Evolutionary conservation across 169 alveolate species (phyloP), one percentile per base, ranked within the genome.

Genomic region (Cryptosporidium parvum): DNA sequence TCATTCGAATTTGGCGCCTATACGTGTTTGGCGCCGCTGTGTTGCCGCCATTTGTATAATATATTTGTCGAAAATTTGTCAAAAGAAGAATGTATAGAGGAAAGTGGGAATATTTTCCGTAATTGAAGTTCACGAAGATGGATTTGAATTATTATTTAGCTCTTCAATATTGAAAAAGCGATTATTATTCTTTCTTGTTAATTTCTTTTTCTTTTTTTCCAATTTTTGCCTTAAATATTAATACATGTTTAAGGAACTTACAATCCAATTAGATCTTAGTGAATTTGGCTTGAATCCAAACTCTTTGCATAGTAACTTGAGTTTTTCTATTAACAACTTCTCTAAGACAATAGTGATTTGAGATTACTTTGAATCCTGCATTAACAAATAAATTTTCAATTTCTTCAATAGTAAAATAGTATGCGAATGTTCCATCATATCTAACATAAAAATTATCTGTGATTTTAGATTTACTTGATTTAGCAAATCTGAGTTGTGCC

Each of bases 361-460:
- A 93, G 3, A 93, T 35, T 21, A 65, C 72, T 51, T 75, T 94
- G 53, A 94, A 92, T 52, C 95, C 96, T 33, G 89, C 59, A 21
- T 59, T 65, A 1, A 67, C 12, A 84, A 96, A 95, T 5, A 94
- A 71, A 48, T 84, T 70, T 18, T 86, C 92, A 3, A 95, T 86
- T 69, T 96, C 97, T 65, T 95, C 95, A 31, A 91, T 91, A 10
- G 94, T 94, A 85, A 96, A 96, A 85, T 94, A 97, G 85, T 96
- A 97, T 14, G 96, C 97, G 61, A 96, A 91, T 29, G 98, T 96
- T 71, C 96, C 96, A 93, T 97, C 99, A 44, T 94, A 91, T 29
- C 97, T 91, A 26, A 97, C 95, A 86, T 97, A 97, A 75, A 97
- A 97, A 86, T 96, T 95, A 42, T 97, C 98, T 52, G 96, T 92